A percentile compares a stretch with the other conserved stretches of the same genome.
Evolutionary conservation across 2,329 filamentous ascomycete genomes (phyloP).

Genomic region (Ascochyta clinopodiicola): DNA sequence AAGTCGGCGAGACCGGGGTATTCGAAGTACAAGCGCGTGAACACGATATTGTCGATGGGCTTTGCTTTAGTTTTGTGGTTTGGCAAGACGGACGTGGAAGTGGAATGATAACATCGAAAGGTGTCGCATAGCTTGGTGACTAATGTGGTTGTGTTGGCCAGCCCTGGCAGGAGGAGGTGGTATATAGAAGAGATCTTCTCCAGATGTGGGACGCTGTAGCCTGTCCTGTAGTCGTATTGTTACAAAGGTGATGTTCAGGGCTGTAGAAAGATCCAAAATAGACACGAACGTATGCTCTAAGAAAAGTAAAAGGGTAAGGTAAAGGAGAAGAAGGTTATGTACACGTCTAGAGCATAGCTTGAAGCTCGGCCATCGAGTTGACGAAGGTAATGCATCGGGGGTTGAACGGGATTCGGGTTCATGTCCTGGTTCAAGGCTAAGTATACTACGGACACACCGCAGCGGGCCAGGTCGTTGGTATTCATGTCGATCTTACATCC

Average conservation of each 20-base stretch:
- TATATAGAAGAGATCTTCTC: neutral
- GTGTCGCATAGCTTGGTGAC: slow-evolving; percentile 9
- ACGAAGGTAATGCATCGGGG: slow-evolving; percentile 7
- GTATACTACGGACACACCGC: slow-evolving; percentile 9
- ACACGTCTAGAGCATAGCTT: slow-evolving; percentile 6
- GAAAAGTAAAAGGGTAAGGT: slow-evolving; percentile 8
- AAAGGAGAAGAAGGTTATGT: slow-evolving; percentile 2
- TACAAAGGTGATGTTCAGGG: slow-evolving; percentile 5
- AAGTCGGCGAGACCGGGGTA: neutral
- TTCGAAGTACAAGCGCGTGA: neutral
- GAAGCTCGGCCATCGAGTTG: neutral
- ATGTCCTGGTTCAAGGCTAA: slow-evolving; percentile 10
- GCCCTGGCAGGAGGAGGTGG: neutral
- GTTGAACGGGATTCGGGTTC: slow-evolving; percentile 7
- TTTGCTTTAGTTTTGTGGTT: slow-evolving; percentile 27
- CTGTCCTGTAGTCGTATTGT: neutral
- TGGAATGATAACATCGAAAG: neutral
- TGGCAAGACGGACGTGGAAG: slow-evolving; percentile 1
- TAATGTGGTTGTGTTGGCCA: neutral
- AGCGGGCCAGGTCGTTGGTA: slow-evolving; percentile 5
- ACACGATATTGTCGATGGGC: slow-evolving; percentile 3
- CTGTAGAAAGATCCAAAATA: slow-evolving; percentile 4
- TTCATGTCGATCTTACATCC: slow-evolving; percentile 4
- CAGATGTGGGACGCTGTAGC: neutral
- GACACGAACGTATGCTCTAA: slow-evolving; percentile 3